Evolutionary conservation across 2,329 filamentous ascomycete genomes (phyloP), one percentile per base, ranked within the genome.

Genomic region (Hypoxylon sp.): DNA sequence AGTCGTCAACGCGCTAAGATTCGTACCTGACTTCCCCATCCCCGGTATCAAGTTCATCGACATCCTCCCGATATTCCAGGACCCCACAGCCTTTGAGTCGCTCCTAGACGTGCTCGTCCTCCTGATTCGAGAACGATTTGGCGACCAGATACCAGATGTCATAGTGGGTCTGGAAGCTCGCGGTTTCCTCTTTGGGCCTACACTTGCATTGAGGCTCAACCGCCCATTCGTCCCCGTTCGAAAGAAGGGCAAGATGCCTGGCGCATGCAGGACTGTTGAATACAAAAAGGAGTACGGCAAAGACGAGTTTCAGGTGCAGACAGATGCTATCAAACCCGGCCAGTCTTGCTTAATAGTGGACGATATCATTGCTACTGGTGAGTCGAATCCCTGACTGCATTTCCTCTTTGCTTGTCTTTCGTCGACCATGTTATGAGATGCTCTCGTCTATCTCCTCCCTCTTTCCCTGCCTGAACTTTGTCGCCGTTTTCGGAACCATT

Each of bases 291-390:
- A 99, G 81, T 99, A 99, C 77, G 96, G 96, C 69, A 86, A 89
- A 80, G 96, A 99, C 79, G 90, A 90, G 78, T 98, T 99, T 83
- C 93, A 98, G 85, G 96, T 99, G 84, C 96, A 99, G 84, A 83
- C 87, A 71, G 93, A 91, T 79, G 90, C 91, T 45, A 90, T 99
- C 75, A 90, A 91, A 81, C 85, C 88, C 53, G 94, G 94, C 33
- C 93, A 97, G 82, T 94, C 91, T 79, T 95, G 97, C 61, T 83
- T 99, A 67, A 87, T 99, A 70, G 93, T 99, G 30, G 96, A 99
- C 80, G 96, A 99, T 79, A 97, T 99, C 76, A 98, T 99, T 82
- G 96, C 96, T 61, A 99, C 96, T 70, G 95, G 95, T 97, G 84
- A 79, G 90, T 81, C 52, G 40, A 54, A 57, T 48, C 48, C 50